These are phyloP conservation scores for thale cress (Arabidopsis thaliana) DNA, from an alignment of 345 rosid species.

Conservation along the genomic window DNA sequence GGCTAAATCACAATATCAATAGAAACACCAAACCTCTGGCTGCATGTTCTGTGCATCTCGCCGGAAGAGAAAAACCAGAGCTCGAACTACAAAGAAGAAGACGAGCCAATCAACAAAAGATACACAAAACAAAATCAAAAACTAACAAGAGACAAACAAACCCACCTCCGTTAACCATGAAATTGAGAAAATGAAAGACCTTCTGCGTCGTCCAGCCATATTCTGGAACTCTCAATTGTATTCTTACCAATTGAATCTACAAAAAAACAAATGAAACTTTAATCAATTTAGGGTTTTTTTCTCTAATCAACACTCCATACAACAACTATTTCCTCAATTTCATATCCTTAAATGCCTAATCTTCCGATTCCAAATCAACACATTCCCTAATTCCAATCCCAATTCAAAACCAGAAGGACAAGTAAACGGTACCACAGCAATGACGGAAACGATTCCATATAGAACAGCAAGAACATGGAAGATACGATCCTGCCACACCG, in stretches of 20 bases:
- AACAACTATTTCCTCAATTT: neutral
- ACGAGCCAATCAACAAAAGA: slow-evolving; percentile 1
- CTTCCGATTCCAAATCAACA: neutral
- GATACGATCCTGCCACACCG: slow-evolving; percentile 61
- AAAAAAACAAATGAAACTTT: neutral
- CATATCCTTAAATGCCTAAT: slow-evolving; percentile 7
- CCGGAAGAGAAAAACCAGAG: slow-evolving; percentile 70
- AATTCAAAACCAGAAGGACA: slow-evolving; percentile 8
- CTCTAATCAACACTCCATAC: neutral
- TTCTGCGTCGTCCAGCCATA: slow-evolving; percentile 98
- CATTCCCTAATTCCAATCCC: slow-evolving; percentile 5
- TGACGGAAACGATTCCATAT: slow-evolving; percentile 60
- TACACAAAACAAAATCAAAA: slow-evolving; percentile 4
- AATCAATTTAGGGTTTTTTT: slow-evolving; percentile 7
- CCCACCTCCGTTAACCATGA: slow-evolving; percentile 85
- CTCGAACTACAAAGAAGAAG: slow-evolving; percentile 61
- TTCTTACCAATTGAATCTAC: slow-evolving; percentile 79
- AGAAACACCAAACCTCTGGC: slow-evolving; percentile 55
- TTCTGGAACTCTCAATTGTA: slow-evolving; percentile 88
- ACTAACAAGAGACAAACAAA: neutral
- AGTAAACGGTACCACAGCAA: slow-evolving; percentile 55
- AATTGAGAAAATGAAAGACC: slow-evolving; percentile 93
- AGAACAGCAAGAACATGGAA: slow-evolving; percentile 53
- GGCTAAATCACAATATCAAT: slow-evolving; percentile 5
- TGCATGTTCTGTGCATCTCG: slow-evolving; percentile 61